Base-by-base conservation (phyloP, 2,329 filamentous ascomycete genomes). In the Tolypocladium tropicale region DNA sequence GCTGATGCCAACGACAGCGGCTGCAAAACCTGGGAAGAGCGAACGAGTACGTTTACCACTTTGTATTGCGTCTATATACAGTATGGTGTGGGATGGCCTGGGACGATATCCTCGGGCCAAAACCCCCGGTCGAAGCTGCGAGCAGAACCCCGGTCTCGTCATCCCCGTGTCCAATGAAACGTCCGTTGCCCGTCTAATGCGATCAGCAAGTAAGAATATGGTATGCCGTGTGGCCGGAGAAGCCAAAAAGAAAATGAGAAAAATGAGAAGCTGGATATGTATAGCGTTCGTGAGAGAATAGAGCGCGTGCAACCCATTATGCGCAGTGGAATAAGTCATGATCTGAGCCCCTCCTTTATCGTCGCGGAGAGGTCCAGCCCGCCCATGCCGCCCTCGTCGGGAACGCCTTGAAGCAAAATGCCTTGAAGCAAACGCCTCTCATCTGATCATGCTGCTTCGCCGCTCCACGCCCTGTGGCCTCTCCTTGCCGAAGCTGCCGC, bases 391-490 rank as follows among this genome's bases (percentile, higher is more conserved):
- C 46, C 46, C 18, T 49, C 46, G 46, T n/a, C 25, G 14, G 30
- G 43, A 18, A 32, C 14, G 25, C 46, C n/a, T n/a, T n/a, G n/a
- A n/a, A n/a, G n/a, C n/a, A n/a, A n/a, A n/a, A 6, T 32, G 6
- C 4, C 9, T 12, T 2, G 9, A 1, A 30, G n/a, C 46, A 7
- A 52, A n/a, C n/a, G n/a, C n/a, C 50, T 14, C 56, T 68, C 61
- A 72, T 64, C 69, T 67, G 54, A 71, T 67, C 65, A 70, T 70
- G 67, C 71, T 74, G 57, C 69, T 65, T 59, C 75, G 70, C 69
- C 76, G 76, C 59, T 78, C 72, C 28, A 70, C 63, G 14, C 68
- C 62, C 30, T 66, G 61, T 23, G 67, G 63, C 59, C 63, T 67
- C 54, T 71, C 67, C 68, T 72, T 72, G 50, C 61, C 57, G 12